Conservation (phyloP, 192 early-diverging fungal species). For the Pilaira anomala region DNA sequence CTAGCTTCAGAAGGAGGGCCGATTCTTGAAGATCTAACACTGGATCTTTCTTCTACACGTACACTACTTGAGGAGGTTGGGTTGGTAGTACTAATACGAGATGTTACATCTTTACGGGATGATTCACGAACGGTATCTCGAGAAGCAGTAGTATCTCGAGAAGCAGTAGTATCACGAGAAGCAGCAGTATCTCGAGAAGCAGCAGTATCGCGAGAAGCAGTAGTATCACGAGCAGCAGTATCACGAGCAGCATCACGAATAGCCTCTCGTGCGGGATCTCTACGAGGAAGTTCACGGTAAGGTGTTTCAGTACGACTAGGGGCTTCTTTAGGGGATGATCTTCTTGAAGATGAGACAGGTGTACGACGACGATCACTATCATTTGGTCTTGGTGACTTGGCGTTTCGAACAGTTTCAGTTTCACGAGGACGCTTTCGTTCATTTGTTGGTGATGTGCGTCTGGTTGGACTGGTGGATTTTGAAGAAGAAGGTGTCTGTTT, state of each 20-base stretch:
- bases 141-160: neutral
- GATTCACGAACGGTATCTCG: neutral
- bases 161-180: neutral
- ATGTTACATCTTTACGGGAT: neutral
- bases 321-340: neutral
- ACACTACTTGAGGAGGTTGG: neutral
- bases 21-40: neutral
- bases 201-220: neutral
- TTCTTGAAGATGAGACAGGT: neutral
- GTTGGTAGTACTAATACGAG: neutral
- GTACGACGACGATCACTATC: neutral
- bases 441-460: neutral
- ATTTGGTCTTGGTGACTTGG: neutral
- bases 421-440: slow-evolving; percentile 9
- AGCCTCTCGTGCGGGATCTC: slow-evolving; percentile 24
- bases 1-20: neutral
- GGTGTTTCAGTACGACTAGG: slow-evolving; percentile 8
- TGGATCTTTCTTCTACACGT: neutral
- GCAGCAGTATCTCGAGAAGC: neutral
- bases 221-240: neutral
- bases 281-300: slow-evolving; percentile 1
- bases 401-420: neutral
- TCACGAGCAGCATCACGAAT: slow-evolving; percentile 25
- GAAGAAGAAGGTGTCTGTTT: neutral
- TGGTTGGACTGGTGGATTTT: neutral